Evolutionary conservation across 164 flowering plant genomes (phyloP).

Genomic region (Dillenia turbinata): DNA sequence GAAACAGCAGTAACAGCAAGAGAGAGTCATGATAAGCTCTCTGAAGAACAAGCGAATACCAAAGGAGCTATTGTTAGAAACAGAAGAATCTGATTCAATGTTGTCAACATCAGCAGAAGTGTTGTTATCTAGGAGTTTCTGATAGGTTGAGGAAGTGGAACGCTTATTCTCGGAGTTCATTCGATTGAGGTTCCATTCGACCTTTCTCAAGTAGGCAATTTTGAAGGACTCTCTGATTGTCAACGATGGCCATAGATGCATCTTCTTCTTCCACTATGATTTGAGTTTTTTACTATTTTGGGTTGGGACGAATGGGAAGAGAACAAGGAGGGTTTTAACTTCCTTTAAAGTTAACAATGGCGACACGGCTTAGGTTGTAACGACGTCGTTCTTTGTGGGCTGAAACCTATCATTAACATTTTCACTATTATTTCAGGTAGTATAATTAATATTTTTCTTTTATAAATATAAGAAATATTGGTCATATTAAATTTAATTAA

Average conservation of each 20-base stretch:
- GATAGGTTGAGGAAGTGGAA: constrained; percentile 4
- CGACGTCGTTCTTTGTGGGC: no score
- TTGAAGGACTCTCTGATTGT: constrained; percentile 63
- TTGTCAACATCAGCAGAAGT: background rate
- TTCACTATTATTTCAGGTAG: no score
- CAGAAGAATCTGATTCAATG: background rate
- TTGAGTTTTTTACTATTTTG: no score
- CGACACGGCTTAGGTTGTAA: no score
- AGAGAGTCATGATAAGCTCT: constrained; percentile 36
- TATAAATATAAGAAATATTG: no score
- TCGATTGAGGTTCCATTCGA: constrained; percentile 47
- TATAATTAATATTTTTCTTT: no score
- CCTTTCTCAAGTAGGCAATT: constrained; percentile 36
- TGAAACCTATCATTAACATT: no score
- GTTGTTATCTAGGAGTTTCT: constrained; percentile 29
- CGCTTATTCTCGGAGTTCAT: constrained; percentile 42
- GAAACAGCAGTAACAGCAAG: constrained; percentile 64
- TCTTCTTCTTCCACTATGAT: constrained; percentile 15
- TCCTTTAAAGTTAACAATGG: no score
- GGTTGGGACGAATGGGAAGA: no score
- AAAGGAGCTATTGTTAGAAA: constrained; percentile 1
- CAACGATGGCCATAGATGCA: constrained; percentile 77
- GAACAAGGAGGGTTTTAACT: no score
- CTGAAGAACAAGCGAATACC: constrained; percentile 12
- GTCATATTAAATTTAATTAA: no score